Base-by-base conservation (phyloP, 2,329 filamentous ascomycete species). In the Passalora sequoiae region DNA sequence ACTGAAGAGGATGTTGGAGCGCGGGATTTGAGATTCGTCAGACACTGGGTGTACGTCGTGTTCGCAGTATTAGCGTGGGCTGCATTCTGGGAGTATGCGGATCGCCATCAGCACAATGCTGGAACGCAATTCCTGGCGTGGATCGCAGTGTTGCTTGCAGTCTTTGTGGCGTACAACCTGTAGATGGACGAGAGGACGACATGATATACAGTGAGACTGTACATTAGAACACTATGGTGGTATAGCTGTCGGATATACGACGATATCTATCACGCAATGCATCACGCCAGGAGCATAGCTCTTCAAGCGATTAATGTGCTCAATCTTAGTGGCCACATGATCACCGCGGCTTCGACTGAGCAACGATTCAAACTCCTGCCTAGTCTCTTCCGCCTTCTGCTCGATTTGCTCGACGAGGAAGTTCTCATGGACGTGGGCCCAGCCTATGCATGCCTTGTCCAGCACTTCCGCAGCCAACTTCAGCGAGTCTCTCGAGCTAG, bases 401-500 rank as follows among this genome's bases (percentile, higher is more conserved):
- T 69, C 64, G 40, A 76, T 71, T 13, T 70, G 60, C 10, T 58
- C 59, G 4, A 70, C 55, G 13, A 72, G 69, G 25, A 80, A 72
- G 52, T 81, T 81, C 61, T 81, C 77, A 57, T 82, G 78, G 30
- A 76, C 68, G 64, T 81, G 77, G 6, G 77, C 52, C 77, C 77
- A 81, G 0, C 77, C 77, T 4, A 70, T 72, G 25, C 58, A 41
- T 25, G 56, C 43, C 1, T 46, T 28, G 55, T 78, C 74, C 25
- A 81, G 44, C 12, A 73, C 59, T 13, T 57, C 45, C 25, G 73
- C 69, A 3, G 78, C 77, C 30, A 64, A 66, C 10, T 58, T 52
- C 75, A 77, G 79, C 10, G 70, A 69, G 1, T 53, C 58, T 17
- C 56, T 60, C 9, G 77, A 79, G 4, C 69, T 69, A 1, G 78